Conservation (phyloP, 805 yeast genomes). For the Millerago galiae region DNA sequence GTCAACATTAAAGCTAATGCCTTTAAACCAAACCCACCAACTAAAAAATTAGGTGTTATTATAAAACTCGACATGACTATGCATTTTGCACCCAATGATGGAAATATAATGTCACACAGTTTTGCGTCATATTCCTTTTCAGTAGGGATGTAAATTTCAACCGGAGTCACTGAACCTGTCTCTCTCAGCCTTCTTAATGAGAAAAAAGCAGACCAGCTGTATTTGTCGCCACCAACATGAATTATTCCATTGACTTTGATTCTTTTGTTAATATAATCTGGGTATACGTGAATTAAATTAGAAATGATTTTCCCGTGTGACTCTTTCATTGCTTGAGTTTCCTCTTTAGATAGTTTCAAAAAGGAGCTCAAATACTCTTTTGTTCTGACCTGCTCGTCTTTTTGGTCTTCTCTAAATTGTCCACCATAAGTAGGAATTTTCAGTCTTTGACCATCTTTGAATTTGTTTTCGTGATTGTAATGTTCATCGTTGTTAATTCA, state of each 20-base stretch:
- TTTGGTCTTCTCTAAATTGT: conserved; percentile 19
- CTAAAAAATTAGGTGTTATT: conserved; percentile 29
- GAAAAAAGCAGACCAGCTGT: conserved; percentile 54
- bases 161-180: conserved; percentile 62
- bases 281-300: conserved; percentile 34
- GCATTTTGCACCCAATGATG: neutral
- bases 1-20: conserved; percentile 71
- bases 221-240: conserved; percentile 67
- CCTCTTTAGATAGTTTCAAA: conserved; percentile 12
- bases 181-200: conserved; percentile 51
- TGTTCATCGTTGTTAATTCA: neutral
- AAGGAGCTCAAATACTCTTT: conserved; percentile 18
- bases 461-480: neutral
- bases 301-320: conserved; percentile 18
- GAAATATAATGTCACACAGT: neutral
- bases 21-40: conserved; percentile 59
- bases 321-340: conserved; percentile 9
- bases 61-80: neutral
- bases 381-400: conserved; percentile 17
- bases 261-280: conserved; percentile 25
- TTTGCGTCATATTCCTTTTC: conserved; percentile 42
- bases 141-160: conserved; percentile 76
- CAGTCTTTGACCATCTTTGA: neutral
- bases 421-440: conserved; percentile 20
- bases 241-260: conserved; percentile 56